A percentile compares a stretch with the other conserved stretches of the same genome.
Conservation (phyloP, 257 asterid genomes). For the Forsythia viridissima region DNA sequence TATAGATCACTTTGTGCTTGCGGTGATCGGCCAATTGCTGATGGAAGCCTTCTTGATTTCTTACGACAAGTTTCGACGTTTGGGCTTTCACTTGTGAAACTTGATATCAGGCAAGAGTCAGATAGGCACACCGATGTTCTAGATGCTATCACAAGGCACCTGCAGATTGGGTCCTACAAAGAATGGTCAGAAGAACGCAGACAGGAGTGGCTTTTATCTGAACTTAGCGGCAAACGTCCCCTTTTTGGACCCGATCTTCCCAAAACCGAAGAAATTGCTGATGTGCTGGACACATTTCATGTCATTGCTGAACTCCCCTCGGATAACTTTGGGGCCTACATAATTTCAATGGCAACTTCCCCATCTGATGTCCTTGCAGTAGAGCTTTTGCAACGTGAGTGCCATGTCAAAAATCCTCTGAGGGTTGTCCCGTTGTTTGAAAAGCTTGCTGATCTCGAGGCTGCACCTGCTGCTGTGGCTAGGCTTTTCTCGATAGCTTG, state of each 20-base stretch:
- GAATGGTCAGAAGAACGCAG: constrained; percentile 87
- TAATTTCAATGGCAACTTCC: constrained; percentile 94
- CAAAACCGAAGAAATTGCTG: constrained; percentile 84
- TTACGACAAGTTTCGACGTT: constrained; percentile 93
- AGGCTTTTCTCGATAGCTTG: constrained; percentile 87
- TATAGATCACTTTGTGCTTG: constrained; percentile 84
- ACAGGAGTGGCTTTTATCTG: constrained; percentile 92
- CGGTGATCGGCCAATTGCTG: constrained; percentile 88
- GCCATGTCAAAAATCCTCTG: constrained; percentile 67
- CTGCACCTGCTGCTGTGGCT: constrained; percentile 88
- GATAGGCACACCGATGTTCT: constrained; percentile 91
- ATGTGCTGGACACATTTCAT: constrained; percentile 73
- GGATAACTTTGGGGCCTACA: constrained; percentile 83
- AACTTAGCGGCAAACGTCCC: constrained; percentile 86
- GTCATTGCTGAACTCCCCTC: constrained; percentile 83
- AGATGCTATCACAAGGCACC: constrained; percentile 79
- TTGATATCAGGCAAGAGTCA: constrained; percentile 94
- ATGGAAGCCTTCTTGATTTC: constrained; percentile 95
- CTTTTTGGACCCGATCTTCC: constrained; percentile 89
- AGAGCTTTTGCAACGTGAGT: constrained; percentile 87
- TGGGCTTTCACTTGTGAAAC: constrained; percentile 87
- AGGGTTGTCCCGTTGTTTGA: constrained; percentile 90
- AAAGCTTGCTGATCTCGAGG: constrained; percentile 88
- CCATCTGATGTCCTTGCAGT: constrained; percentile 97
- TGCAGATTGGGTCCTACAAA: constrained; percentile 83